phyloP scores from a whole-genome alignment of 257 asterid species.

The Ilex asprella region DNA sequence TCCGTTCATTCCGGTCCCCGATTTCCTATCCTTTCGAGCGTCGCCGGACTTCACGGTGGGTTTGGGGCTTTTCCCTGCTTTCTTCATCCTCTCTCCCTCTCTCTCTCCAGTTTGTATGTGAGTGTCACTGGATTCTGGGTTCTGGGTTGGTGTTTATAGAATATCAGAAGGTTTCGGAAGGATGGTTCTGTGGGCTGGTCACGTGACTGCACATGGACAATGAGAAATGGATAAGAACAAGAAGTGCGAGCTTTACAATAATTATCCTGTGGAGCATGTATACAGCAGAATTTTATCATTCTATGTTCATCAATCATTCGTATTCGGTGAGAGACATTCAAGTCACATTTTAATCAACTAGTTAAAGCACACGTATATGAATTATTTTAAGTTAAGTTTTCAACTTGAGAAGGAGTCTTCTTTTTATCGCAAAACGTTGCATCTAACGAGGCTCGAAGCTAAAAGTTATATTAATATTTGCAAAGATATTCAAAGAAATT shows the following conservation, averaged over 20 bases:
- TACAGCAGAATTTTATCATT: too few species aligned
- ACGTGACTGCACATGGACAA: conserved; percentile 8
- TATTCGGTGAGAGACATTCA: too few species aligned
- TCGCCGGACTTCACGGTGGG: conserved; percentile 26
- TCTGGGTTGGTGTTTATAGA: not conserved
- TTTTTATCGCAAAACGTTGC: too few species aligned
- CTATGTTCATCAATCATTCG: too few species aligned
- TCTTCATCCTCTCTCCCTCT: conserved; percentile 31
- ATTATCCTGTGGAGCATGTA: not conserved
- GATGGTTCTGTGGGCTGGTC: conserved; percentile 1
- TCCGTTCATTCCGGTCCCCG: conserved; percentile 57
- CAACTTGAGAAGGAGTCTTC: too few species aligned
- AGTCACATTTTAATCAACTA: too few species aligned
- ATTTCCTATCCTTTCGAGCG: conserved; percentile 45
- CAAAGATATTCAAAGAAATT: too few species aligned
- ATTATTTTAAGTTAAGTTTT: too few species aligned
- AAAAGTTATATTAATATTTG: too few species aligned
- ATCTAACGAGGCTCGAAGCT: too few species aligned
- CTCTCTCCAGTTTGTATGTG: not conserved
- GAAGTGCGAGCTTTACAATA: too few species aligned
- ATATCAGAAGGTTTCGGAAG: not conserved
- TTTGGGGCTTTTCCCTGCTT: conserved; percentile 31
- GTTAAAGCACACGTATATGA: too few species aligned
- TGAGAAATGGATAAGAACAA: conserved; percentile 28
- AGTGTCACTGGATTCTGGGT: not conserved